These are phyloP conservation scores for Russula vinacea DNA, from an alignment of 768 basidiomycete species.

Conservation along the genomic window DNA sequence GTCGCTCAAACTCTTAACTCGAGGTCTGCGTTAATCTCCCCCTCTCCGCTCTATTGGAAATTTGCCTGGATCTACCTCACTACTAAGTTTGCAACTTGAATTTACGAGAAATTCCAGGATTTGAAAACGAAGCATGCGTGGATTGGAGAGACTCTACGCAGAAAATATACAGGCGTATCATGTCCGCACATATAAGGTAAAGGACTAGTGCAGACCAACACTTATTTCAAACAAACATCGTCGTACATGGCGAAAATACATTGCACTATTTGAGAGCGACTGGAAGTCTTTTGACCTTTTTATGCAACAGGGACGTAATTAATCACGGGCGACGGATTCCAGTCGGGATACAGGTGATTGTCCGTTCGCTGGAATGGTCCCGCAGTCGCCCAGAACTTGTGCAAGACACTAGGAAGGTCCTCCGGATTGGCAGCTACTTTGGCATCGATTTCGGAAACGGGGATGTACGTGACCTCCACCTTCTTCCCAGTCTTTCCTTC, in stretches of 20 bases:
- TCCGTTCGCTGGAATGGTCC: slow-evolving; percentile 9
- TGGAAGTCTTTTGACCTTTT: not conserved
- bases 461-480: slow-evolving; percentile 25
- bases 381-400: slow-evolving; percentile 17
- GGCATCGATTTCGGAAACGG: slow-evolving; percentile 20
- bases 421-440: slow-evolving; percentile 16
- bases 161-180: not conserved
- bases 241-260: not conserved
- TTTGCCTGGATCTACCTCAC: too few species aligned
- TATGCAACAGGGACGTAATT: slow-evolving; percentile 11
- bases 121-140: not conserved
- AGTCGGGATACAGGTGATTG: slow-evolving; percentile 29
- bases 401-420: slow-evolving; percentile 6
- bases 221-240: not conserved
- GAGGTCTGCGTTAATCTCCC: too few species aligned
- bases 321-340: slow-evolving; percentile 27
- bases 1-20: too few species aligned
- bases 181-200: too few species aligned
- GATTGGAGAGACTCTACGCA: not conserved
- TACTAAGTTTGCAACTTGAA: too few species aligned
- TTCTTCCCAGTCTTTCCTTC: slow-evolving; percentile 27
- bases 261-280: not conserved
- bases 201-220: too few species aligned
- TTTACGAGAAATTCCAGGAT: not conserved
- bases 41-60: not conserved